Base-by-base conservation (phyloP, 2,329 filamentous ascomycete species). In the Cercospora sp. region DNA sequence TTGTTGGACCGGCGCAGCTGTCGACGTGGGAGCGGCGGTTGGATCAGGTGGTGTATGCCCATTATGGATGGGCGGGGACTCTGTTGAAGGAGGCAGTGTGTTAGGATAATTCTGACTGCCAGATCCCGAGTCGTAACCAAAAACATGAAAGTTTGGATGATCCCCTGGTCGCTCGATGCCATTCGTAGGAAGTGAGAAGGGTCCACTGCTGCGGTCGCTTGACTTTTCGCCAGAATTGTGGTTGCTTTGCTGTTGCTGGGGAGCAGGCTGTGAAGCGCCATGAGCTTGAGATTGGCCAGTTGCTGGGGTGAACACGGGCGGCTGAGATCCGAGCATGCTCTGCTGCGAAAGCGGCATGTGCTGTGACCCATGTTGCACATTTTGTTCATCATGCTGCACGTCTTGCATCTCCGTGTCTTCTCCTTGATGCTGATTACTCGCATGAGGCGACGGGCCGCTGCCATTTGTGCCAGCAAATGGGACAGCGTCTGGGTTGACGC, bases 141-240 rank as follows among this genome's bases (percentile, higher is more conserved):
- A 83, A 75, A 66, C 82, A 75, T 74, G 82, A 65, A 89, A 85
- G 75, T 89, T 85, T 3, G 87, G 87, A 49, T 84, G 80, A 18
- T 87, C 85, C 30, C 75, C 77, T 26, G 79, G 77, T 16, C 65
- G 66, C 32, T 80, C 77, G 18, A 12, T 24, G 21, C 91, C 90
- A 69, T 93, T 93, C 2, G 90, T 91, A 67, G 86, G 85, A 77
- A 94, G 91, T 21, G 73, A 73, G 71, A 87, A 85, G 2, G 87
- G 88, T 1, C 87, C 89, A 65, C 75, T 77, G 65, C 77, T 89
- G 63, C 82, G 82, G 16, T 83, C 82, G 3, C 90, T 93, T 5
- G 91, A 94, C 78, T 88, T 89, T 80, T 97, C 95, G n/a, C 89
- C 88, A 3, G 88, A 90, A 24, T 94, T 96, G 2, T 93, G 97